Evolutionary conservation across 23 red algal genomes (phyloP).

Genomic region (Cyanidiococcus yangmingshanensis): DNA sequence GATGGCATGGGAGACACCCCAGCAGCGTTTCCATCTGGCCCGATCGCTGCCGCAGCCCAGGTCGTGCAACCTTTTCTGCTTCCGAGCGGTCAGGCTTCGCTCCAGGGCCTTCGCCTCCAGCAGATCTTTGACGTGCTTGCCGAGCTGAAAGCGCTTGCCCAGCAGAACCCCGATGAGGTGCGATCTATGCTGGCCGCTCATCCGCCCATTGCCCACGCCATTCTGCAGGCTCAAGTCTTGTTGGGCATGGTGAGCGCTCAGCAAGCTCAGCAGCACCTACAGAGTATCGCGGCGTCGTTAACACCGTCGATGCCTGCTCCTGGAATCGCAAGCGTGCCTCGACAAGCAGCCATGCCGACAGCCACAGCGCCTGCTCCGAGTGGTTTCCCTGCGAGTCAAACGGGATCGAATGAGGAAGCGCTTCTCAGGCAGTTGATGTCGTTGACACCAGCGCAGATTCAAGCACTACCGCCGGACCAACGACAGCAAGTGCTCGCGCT

Average conservation of each 20-base stretch:
- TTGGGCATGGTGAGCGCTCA: constrained; percentile 49
- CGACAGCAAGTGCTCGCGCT: constrained; percentile 41
- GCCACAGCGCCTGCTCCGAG: constrained; percentile 12
- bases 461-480: constrained; percentile 57
- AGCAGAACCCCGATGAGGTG: constrained; percentile 50
- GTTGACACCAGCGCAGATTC: constrained; percentile 59
- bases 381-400: background rate
- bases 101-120: constrained; percentile 18
- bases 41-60: background rate
- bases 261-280: constrained; percentile 25
- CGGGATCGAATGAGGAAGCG: constrained; percentile 37
- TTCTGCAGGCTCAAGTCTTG: constrained; percentile 72
- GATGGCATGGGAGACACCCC: background rate
- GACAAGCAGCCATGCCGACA: constrained; percentile 8
- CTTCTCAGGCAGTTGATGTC: constrained; percentile 51
- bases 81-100: background rate
- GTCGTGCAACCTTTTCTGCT: constrained; percentile 10
- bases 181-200: constrained; percentile 48
- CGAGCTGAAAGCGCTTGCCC: constrained; percentile 56
- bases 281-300: constrained; percentile 24
- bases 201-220: constrained; percentile 58
- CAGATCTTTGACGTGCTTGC: constrained; percentile 68
- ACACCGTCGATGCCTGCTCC: constrained; percentile 23
- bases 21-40: background rate
- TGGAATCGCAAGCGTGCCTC: constrained; percentile 17